A percentile compares a stretch with the other conserved stretches of the same genome.
phyloP scores from a whole-genome alignment of 2,329 filamentous ascomycete genomes.

The Paradendryphiella salina region DNA sequence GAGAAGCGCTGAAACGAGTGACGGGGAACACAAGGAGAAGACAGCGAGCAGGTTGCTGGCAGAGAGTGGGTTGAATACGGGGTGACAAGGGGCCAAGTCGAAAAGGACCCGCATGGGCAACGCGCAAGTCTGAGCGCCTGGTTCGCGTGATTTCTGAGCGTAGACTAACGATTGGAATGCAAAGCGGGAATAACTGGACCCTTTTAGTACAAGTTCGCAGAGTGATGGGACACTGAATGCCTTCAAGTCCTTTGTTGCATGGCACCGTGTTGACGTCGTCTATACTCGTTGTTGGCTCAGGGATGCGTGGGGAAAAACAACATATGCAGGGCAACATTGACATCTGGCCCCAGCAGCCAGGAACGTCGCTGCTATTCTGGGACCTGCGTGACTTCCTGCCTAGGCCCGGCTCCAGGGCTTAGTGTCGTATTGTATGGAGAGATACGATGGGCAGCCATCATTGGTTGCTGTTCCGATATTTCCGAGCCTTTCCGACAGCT shows the following conservation, averaged over 20 bases:
- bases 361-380: constrained; percentile 13
- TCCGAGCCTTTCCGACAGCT: not conserved
- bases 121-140: constrained; percentile 15
- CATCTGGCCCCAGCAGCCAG: constrained; percentile 2
- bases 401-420: not conserved
- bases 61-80: constrained; percentile 27
- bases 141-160: constrained; percentile 18
- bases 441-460: not conserved
- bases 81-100: constrained; percentile 28
- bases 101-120: constrained; percentile 23
- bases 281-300: constrained; percentile 6
- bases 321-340: constrained; percentile 11
- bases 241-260: not conserved
- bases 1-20: constrained; percentile 38
- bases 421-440: not conserved
- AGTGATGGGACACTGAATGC: not conserved
- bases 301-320: constrained; percentile 8
- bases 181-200: constrained; percentile 1
- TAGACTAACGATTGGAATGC: constrained; percentile 30
- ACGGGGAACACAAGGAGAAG: constrained; percentile 35
- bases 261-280: constrained; percentile 7
- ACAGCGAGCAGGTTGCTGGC: constrained; percentile 22
- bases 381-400: constrained; percentile 5
- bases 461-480: not conserved
- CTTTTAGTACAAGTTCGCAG: not conserved